Evolutionary conservation across 805 yeast genomes (phyloP).

Genomic region (Myxozyma lipomycoides): DNA sequence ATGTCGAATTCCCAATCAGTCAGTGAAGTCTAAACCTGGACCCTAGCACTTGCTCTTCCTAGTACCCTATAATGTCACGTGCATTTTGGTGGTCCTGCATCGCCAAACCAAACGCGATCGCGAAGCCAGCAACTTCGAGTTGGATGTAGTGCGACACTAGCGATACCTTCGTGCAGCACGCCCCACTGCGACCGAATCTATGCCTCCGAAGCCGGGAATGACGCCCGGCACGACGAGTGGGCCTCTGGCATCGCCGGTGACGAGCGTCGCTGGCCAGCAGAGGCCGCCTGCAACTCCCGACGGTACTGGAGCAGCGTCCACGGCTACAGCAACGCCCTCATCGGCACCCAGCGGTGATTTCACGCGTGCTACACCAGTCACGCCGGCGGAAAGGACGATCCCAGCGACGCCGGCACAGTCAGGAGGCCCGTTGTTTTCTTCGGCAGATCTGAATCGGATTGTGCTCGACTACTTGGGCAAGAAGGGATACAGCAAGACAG

Average conservation of each 20-base stretch:
- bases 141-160: too few relatives aligned
- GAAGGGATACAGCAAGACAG: constrained; percentile 91
- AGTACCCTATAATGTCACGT: too few relatives aligned
- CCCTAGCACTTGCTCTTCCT: too few relatives aligned
- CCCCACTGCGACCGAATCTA: too few relatives aligned
- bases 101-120: too few relatives aligned
- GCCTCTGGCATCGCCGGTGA: background rate
- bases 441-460: constrained; percentile 84
- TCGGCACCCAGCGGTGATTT: background rate
- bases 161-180: too few relatives aligned
- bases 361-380: background rate
- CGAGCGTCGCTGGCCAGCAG: too few relatives aligned
- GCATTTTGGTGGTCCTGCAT: too few relatives aligned
- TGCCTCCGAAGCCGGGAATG: constrained; percentile 1
- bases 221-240: constrained; percentile 2
- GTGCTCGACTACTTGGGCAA: constrained; percentile 89
- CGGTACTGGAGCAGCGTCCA: background rate
- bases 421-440: constrained; percentile 46
- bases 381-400: background rate
- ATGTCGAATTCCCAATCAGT: too few relatives aligned
- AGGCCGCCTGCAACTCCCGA: background rate
- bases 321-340: constrained; percentile 1
- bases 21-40: too few relatives aligned
- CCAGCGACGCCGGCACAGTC: constrained; percentile 6
- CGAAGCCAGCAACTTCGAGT: too few relatives aligned